Conservation (phyloP, 306 rosid genomes). For the Inga leiocalycina region DNA sequence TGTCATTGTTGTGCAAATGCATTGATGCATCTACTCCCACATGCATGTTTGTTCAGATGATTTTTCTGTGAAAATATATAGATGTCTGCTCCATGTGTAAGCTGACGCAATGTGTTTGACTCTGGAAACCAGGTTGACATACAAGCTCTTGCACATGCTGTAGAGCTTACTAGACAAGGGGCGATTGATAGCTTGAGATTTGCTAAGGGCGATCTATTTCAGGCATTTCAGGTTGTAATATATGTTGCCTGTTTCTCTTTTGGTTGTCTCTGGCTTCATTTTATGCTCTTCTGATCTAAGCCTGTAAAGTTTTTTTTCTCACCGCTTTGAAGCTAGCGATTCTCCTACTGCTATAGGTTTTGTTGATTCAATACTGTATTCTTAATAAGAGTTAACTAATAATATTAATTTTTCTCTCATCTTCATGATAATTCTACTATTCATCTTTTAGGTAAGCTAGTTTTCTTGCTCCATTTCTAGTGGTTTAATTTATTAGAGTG, state of each 20-base stretch:
- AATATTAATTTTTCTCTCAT: conserved; percentile 5
- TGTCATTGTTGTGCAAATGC: neutral
- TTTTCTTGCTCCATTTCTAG: neutral
- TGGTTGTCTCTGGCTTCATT: conserved; percentile 16
- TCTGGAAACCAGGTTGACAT: conserved; percentile 82
- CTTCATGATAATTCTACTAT: neutral
- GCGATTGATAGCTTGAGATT: conserved; percentile 97
- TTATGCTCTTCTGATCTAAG: neutral
- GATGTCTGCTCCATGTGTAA: conserved; percentile 20
- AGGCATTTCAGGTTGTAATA: conserved; percentile 89
- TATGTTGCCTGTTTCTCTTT: neutral
- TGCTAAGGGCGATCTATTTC: conserved; percentile 87
- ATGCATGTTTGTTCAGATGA: neutral
- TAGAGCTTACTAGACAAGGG: conserved; percentile 96
- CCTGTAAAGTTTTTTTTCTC: neutral
- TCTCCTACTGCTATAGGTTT: neutral
- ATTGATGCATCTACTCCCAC: conserved; percentile 10
- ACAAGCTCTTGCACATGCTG: conserved; percentile 99
- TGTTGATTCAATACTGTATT: neutral
- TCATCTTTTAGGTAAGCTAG: neutral
- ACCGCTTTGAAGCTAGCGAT: neutral
- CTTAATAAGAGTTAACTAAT: neutral
- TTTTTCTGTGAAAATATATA: conserved; percentile 17
- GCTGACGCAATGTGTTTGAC: conserved; percentile 31
- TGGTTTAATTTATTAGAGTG: neutral